Percentiles rank a stretch among this genome's conserved stretches.
Conservation (phyloP, 345 rosid genomes). For the Ceriops tagal region DNA sequence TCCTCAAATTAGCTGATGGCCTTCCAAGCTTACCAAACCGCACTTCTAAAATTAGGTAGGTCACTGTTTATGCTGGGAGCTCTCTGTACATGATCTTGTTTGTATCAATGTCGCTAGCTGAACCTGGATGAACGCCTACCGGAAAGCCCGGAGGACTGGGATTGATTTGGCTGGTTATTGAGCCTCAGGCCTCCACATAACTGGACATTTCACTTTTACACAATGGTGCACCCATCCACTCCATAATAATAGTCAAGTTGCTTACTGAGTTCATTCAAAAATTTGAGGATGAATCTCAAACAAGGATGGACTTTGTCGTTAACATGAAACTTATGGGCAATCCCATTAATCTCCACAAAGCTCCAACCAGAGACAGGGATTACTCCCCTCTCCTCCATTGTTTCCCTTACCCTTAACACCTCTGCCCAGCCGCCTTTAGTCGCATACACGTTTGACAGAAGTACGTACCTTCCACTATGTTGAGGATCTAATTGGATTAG, state of each 20-base stretch:
- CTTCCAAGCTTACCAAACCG: no score
- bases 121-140: no score
- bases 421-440: slow-evolving; percentile 27
- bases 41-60: no score
- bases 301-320: slow-evolving; percentile 13
- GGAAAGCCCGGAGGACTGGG: no score
- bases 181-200: no score
- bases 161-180: no score
- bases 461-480: slow-evolving; percentile 29
- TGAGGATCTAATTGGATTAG: slow-evolving; percentile 28
- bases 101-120: no score
- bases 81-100: no score
- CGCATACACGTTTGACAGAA: slow-evolving; percentile 26
- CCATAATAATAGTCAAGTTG: slow-evolving; percentile 5
- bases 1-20: no score
- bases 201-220: no score
- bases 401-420: slow-evolving; percentile 17
- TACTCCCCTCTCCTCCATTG: slow-evolving; percentile 22
- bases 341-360: slow-evolving; percentile 28
- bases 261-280: background rate
- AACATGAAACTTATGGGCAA: slow-evolving; percentile 25
- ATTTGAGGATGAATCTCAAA: background rate
- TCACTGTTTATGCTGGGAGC: no score
- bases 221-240: background rate
- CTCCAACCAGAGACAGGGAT: slow-evolving; percentile 21